A percentile compares a stretch with the other conserved stretches of the same genome.
These are phyloP conservation scores for Colletotrichum lentis DNA, from an alignment of 2,329 filamentous ascomycete genomes.

Conservation along the genomic window DNA sequence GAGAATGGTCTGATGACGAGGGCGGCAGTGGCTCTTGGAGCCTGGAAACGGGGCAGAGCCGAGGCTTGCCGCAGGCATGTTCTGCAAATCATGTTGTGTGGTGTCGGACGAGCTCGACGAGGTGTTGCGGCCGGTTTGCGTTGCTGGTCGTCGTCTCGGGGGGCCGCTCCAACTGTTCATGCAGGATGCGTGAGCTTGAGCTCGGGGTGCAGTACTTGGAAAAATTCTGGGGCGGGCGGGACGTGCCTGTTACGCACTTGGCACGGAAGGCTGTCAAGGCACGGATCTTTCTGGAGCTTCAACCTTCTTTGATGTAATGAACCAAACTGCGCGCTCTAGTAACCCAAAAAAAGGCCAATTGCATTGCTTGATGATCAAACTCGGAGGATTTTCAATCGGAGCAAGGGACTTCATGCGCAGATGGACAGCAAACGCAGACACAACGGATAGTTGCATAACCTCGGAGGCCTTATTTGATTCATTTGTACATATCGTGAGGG, in stretches of 20 bases:
- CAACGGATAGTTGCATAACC: slow-evolving; percentile 32
- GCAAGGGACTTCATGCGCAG: not conserved
- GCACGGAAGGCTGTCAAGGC: slow-evolving; percentile 7
- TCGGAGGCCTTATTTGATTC: slow-evolving; percentile 34
- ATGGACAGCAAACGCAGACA: not conserved
- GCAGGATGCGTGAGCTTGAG: slow-evolving; percentile 32
- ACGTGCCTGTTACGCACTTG: slow-evolving; percentile 32
- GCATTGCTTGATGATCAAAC: not conserved
- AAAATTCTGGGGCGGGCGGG: slow-evolving; percentile 40
- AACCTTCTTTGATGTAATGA: not conserved
- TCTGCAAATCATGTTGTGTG: slow-evolving; percentile 51
- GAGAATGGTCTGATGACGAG: slow-evolving; percentile 52
- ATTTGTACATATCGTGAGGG: slow-evolving; percentile 36
- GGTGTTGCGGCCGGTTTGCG: slow-evolving; percentile 3
- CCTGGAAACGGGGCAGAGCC: slow-evolving; percentile 44
- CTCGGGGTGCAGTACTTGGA: slow-evolving; percentile 29
- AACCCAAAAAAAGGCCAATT: not conserved
- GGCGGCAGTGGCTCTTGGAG: slow-evolving; percentile 32
- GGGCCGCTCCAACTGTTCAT: slow-evolving; percentile 17
- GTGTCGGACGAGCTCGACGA: not conserved
- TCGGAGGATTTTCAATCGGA: not conserved
- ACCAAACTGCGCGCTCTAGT: not conserved
- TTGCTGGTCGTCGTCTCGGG: slow-evolving; percentile 7
- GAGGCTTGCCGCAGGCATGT: slow-evolving; percentile 61
- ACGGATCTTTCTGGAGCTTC: slow-evolving; percentile 2